Evolutionary conservation across 148 eudicot genomes (phyloP).

Genomic region (Camellia sinensis): DNA sequence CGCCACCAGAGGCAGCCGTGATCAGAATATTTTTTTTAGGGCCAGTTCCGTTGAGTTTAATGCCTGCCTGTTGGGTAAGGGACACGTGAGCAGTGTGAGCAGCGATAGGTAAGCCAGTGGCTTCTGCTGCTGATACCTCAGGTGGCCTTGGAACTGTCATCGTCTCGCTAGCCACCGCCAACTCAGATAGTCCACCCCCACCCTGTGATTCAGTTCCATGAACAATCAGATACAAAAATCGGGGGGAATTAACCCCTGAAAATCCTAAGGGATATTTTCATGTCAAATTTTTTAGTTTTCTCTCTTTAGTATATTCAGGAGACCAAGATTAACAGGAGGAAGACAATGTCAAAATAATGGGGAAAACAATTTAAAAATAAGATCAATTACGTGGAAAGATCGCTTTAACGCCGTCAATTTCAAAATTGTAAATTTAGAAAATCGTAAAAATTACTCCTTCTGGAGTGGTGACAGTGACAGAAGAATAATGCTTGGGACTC

Average conservation of each 20-base stretch:
- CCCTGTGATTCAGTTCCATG: constrained; percentile 25
- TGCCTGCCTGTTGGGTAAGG: constrained; percentile 44
- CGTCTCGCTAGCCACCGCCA: constrained; percentile 53
- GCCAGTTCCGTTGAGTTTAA: constrained; percentile 57
- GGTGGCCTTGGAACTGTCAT: constrained; percentile 51
- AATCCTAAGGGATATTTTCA: not conserved
- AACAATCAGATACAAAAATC: not conserved
- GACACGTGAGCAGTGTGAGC: constrained; percentile 65
- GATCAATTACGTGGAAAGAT: too few species aligned
- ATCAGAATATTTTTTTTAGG: constrained; percentile 55
- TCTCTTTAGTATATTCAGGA: not conserved
- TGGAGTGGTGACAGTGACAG: too few species aligned
- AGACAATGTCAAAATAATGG: not conserved
- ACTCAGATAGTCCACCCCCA: constrained; percentile 80
- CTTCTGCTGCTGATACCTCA: constrained; percentile 73
- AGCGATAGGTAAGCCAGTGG: constrained; percentile 52
- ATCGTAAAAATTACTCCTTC: too few species aligned
- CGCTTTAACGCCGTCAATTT: too few species aligned
- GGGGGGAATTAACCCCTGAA: not conserved
- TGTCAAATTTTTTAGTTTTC: not conserved
- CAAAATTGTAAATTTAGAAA: too few species aligned
- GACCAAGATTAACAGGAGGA: not conserved
- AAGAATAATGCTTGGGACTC: too few species aligned
- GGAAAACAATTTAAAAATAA: not conserved
- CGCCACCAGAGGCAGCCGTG: constrained; percentile 77